A percentile compares a stretch with the other conserved stretches of the same genome.
These are phyloP conservation scores for Rosellinia necatrix DNA, from an alignment of 2,329 filamentous ascomycete species.

Conservation along the genomic window DNA sequence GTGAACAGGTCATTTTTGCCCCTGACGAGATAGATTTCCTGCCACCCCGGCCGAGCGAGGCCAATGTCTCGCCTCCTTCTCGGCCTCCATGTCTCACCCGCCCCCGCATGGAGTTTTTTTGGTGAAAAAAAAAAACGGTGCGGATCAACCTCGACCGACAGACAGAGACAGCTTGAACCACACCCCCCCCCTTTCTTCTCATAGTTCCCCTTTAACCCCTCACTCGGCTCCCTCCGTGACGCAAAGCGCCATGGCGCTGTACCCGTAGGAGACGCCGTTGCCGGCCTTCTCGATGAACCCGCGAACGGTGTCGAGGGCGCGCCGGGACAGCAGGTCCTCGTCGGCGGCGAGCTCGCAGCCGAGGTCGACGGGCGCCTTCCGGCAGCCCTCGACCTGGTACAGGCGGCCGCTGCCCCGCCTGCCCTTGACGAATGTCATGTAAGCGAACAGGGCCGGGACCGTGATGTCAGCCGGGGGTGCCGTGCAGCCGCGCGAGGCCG, in stretches of 20 bases:
- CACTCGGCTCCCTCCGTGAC: constrained; percentile 33
- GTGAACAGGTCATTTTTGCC: too few relatives aligned
- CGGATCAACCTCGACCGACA: not conserved
- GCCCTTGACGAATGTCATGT: constrained; percentile 25
- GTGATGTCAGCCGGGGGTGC: constrained; percentile 16
- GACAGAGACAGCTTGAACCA: too few relatives aligned
- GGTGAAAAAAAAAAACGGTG: not conserved
- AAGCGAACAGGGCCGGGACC: constrained; percentile 6
- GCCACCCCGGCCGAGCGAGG: not conserved
- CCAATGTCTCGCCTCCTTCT: not conserved
- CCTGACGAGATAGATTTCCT: not conserved
- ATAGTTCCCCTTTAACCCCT: not conserved
- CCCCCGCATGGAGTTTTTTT: too few relatives aligned
- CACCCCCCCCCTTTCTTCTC: too few relatives aligned
- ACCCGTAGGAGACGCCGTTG: constrained; percentile 12
- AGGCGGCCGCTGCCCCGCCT: constrained; percentile 9
- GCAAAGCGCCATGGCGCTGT: constrained; percentile 23
- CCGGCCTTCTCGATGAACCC: constrained; percentile 14
- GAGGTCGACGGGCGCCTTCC: constrained; percentile 21
- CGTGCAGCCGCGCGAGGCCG: constrained; percentile 21
- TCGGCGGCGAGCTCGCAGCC: constrained; percentile 10
- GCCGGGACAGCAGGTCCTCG: constrained; percentile 24
- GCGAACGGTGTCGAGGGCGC: constrained; percentile 15
- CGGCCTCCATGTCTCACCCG: not conserved
- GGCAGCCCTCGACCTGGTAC: constrained; percentile 26